Evolutionary conservation across 169 alveolate species (phyloP).

Genomic region (Plasmodium vivax): DNA sequence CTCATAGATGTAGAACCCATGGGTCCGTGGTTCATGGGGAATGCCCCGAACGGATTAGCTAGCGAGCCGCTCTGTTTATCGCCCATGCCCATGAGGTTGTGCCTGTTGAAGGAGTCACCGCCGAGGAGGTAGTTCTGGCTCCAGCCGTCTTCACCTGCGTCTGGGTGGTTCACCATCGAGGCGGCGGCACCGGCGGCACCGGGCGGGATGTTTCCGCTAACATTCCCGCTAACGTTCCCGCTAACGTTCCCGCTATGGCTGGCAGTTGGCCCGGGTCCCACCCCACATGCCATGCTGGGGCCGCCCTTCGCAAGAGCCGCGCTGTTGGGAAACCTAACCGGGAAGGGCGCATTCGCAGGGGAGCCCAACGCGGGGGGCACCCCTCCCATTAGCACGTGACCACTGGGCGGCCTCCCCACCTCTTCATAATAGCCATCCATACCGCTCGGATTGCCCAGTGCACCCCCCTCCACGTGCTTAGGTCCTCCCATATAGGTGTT

Average conservation of each 20-base stretch:
- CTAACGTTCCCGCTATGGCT: too few species aligned
- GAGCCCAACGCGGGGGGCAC: background rate
- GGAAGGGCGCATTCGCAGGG: background rate
- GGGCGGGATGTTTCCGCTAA: background rate
- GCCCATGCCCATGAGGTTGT: background rate
- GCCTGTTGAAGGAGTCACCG: background rate
- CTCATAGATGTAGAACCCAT: background rate
- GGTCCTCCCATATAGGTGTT: background rate
- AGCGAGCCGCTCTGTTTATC: background rate
- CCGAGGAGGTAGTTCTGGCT: background rate
- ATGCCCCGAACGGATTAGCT: background rate
- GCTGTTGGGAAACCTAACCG: background rate
- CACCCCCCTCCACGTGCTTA: background rate
- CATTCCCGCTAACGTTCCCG: background rate
- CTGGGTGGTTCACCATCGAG: background rate
- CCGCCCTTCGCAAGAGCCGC: slow-evolving; percentile 8
- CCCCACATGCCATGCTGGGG: slow-evolving; percentile 1
- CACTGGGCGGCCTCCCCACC: background rate
- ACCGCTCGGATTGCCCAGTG: background rate
- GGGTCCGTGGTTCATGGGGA: background rate
- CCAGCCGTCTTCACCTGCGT: background rate
- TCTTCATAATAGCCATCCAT: background rate
- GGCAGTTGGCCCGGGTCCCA: background rate
- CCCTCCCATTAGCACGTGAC: background rate
- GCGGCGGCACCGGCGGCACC: background rate